A percentile compares a stretch with the other conserved stretches of the same genome.
These are phyloP conservation scores for Trichoderma gamsii DNA, from an alignment of 495 filamentous ascomycete genomes.

Conservation along the genomic window DNA sequence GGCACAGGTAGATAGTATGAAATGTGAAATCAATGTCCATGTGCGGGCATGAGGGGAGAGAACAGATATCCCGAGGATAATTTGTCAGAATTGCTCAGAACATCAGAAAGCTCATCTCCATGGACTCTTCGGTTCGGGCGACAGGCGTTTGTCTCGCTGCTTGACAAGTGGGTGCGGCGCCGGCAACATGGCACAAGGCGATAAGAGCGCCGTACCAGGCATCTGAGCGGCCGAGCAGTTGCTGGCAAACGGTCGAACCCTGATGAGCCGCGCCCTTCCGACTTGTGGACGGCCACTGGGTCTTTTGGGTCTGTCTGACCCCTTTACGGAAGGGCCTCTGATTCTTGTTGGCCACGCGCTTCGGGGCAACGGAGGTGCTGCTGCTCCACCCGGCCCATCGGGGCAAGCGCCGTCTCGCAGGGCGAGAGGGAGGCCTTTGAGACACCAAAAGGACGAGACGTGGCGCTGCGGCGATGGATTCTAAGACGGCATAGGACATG, in stretches of 20 bases:
- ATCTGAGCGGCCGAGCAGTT: background rate
- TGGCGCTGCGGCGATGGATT: background rate
- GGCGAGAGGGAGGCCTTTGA: background rate
- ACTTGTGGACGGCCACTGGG: background rate
- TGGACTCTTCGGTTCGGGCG: conserved; percentile 1
- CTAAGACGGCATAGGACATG: background rate
- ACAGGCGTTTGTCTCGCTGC: background rate
- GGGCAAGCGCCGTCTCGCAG: conserved; percentile 5
- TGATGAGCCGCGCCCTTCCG: background rate
- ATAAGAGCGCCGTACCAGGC: background rate
- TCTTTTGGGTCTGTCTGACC: background rate
- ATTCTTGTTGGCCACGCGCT: background rate
- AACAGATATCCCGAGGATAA: conserved; percentile 2
- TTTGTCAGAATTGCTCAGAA: background rate
- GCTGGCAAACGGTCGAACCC: background rate
- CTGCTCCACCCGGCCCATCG: conserved; percentile 9
- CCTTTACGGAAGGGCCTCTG: background rate
- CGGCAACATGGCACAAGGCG: conserved; percentile 6
- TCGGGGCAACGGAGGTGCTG: conserved; percentile 7
- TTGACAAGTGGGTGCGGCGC: background rate
- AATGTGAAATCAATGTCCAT: background rate
- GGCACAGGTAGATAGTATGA: too few species aligned
- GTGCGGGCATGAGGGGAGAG: background rate
- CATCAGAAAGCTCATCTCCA: background rate
- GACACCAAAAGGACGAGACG: background rate